Base-by-base conservation (phyloP, 2,329 filamentous ascomycete species). In the Lasiodiplodia gonubiensis region DNA sequence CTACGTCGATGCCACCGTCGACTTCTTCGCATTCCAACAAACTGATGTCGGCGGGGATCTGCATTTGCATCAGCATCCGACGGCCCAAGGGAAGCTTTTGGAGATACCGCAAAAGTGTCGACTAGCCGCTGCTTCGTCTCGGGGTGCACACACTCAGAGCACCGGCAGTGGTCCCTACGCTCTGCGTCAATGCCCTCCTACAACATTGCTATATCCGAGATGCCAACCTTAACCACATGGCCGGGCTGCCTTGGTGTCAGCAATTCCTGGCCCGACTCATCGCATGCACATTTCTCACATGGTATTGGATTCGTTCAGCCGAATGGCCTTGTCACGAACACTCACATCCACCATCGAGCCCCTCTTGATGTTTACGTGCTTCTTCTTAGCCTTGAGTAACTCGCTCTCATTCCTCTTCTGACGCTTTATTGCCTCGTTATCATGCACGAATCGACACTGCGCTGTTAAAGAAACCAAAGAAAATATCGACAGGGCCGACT, bases 141-240 rank as follows among this genome's bases (percentile, higher is more conserved):
- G 67, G 86, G 86, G 76, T 93, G 89, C 27, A 91, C 83, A 74
- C 91, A 93, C 68, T 81, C 76, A 1, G 77, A 72, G 74, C 91
- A 94, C 68, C 88, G 89, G 74, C 91, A 94, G 73, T 92, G 90
- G 72, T 93, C 91, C 70, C 90, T 89, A 27, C 30, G 21, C 12
- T 7, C 3, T 21, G n/a, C 25, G 55, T 42, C 37, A 42, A 42
- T 42, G 16, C 14, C 18, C 14, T 4, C 7, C 4, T 11, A 18
- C 37, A 42, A 42, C 37, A 7, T 14, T 4, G 37, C 14, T 10
- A 18, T 42, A 16, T 4, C 37, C 35, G 35, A 39, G 37, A 16
- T 42, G 37, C 27, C 16, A n/a, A 65, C 63, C 64, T 66, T 33
- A 66, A 37, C 64, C 64, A 66, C 4, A 66, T 11, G 1, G 64